Evolutionary conservation across 2,329 filamentous ascomycete species (phyloP).

Genomic region (Ceratocystis colombiana): DNA sequence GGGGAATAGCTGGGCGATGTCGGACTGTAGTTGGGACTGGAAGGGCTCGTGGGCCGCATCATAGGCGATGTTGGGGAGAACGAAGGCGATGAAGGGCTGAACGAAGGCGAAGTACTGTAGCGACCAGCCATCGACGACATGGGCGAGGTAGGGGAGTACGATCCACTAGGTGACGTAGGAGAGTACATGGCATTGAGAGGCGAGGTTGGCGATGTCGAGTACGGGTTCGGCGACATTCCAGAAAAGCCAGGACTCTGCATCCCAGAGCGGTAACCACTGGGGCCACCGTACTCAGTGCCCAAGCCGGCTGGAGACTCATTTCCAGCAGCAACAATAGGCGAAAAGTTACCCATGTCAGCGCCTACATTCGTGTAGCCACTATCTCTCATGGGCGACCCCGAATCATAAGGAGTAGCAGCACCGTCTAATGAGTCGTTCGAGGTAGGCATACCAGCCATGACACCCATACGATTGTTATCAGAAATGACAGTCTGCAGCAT

Average conservation of each 20-base stretch:
- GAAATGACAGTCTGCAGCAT: conserved; percentile 94
- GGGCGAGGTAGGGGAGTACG: conserved; percentile 69
- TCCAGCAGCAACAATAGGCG: conserved; percentile 63
- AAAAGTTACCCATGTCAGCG: conserved; percentile 56
- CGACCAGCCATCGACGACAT: conserved; percentile 45
- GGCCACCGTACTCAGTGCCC: conserved; percentile 48
- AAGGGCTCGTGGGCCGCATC: conserved; percentile 45
- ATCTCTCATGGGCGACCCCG: conserved; percentile 67
- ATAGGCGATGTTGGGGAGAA: conserved; percentile 54
- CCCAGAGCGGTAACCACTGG: conserved; percentile 42
- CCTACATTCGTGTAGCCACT: conserved; percentile 55
- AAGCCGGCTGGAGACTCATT: conserved; percentile 62
- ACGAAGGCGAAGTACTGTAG: conserved; percentile 50
- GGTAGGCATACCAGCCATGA: conserved; percentile 67
- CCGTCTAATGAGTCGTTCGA: conserved; percentile 69
- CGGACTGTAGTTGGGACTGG: conserved; percentile 53
- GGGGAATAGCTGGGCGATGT: conserved; percentile 57
- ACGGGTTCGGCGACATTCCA: conserved; percentile 58
- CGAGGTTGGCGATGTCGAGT: conserved; percentile 59
- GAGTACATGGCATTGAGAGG: conserved; percentile 53
- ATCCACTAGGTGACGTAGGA: conserved; percentile 63
- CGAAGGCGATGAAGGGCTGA: conserved; percentile 53
- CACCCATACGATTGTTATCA: conserved; percentile 76
- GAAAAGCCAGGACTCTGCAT: conserved; percentile 51
- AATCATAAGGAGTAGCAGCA: conserved; percentile 89